These are phyloP conservation scores for Neonectria ditissima DNA, from an alignment of 2,329 filamentous ascomycete species.

Conservation along the genomic window DNA sequence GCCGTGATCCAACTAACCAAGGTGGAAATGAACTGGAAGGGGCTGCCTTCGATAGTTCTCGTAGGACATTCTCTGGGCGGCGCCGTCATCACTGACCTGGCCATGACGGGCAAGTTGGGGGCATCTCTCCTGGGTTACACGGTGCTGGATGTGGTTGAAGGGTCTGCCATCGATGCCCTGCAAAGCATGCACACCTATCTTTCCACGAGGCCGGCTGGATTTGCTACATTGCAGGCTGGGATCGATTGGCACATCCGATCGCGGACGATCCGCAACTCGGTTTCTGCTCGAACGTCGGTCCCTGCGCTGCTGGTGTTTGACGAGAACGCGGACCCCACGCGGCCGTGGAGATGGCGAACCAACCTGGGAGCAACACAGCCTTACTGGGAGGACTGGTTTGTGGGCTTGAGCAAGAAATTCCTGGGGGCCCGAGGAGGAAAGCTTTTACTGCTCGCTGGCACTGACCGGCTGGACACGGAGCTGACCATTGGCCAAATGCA, in stretches of 20 bases:
- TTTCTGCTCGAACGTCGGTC: conserved; percentile 88
- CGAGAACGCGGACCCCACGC: conserved; percentile 50
- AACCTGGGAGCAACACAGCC: conserved; percentile 85
- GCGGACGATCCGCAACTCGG: conserved; percentile 84
- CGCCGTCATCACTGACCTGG: conserved; percentile 88
- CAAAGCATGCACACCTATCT: conserved; percentile 95
- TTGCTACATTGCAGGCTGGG: conserved; percentile 80
- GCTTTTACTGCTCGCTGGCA: conserved; percentile 85
- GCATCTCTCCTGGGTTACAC: conserved; percentile 82
- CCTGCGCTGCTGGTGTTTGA: conserved; percentile 77
- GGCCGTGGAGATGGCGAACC: conserved; percentile 86
- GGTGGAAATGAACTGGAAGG: conserved; percentile 76
- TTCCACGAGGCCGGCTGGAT: conserved; percentile 81
- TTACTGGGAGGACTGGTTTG: conserved; percentile 96
- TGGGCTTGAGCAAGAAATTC: conserved; percentile 89
- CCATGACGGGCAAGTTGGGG: conserved; percentile 74
- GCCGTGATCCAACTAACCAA: conserved; percentile 76
- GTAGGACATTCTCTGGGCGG: conserved; percentile 95
- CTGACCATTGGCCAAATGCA: conserved; percentile 98
- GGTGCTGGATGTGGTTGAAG: conserved; percentile 95
- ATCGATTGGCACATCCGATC: conserved; percentile 96
- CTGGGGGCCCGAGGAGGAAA: conserved; percentile 85
- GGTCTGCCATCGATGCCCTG: conserved; percentile 93
- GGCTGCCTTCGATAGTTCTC: conserved; percentile 80
- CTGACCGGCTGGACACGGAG: conserved; percentile 90